These are phyloP conservation scores for Pythium oligandrum DNA, from an alignment of 352 stramenopile genomes.

Conservation along the genomic window DNA sequence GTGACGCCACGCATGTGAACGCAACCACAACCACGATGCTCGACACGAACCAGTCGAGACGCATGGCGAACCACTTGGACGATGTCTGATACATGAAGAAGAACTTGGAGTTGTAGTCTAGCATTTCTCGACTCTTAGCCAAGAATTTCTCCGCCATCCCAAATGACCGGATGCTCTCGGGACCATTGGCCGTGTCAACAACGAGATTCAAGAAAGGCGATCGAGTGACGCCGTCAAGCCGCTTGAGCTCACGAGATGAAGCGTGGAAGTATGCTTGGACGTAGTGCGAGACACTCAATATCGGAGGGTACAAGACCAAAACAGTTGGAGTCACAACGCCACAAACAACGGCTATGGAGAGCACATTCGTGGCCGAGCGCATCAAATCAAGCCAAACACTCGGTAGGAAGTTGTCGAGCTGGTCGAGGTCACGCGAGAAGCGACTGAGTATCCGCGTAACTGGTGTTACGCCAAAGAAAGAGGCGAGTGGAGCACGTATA, in stretches of 20 bases:
- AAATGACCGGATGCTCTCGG: constrained; percentile 81
- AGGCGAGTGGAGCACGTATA: constrained; percentile 9
- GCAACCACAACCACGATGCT: constrained; percentile 7
- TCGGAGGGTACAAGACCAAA: constrained; percentile 29
- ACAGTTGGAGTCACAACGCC: constrained; percentile 22
- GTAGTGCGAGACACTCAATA: constrained; percentile 9
- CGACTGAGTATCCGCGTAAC: no score
- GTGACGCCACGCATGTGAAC: constrained; percentile 4
- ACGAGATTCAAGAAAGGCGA: constrained; percentile 87
- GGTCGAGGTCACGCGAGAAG: constrained; percentile 11
- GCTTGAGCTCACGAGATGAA: constrained; percentile 73
- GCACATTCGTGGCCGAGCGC: neutral
- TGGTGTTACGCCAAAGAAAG: neutral
- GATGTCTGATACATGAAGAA: constrained; percentile 7
- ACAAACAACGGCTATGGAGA: constrained; percentile 27
- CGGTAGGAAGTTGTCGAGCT: constrained; percentile 13
- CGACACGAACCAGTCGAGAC: constrained; percentile 13
- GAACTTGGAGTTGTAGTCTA: constrained; percentile 17
- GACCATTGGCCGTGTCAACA: constrained; percentile 85
- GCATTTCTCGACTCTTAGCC: constrained; percentile 3
- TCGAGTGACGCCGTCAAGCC: constrained; percentile 78
- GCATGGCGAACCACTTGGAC: constrained; percentile 14
- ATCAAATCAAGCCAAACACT: constrained; percentile 6
- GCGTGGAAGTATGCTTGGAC: constrained; percentile 66
- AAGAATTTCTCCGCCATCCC: constrained; percentile 7